These are phyloP conservation scores for Acacia pycnantha DNA, from an alignment of 331 rosid species.

Conservation along the genomic window DNA sequence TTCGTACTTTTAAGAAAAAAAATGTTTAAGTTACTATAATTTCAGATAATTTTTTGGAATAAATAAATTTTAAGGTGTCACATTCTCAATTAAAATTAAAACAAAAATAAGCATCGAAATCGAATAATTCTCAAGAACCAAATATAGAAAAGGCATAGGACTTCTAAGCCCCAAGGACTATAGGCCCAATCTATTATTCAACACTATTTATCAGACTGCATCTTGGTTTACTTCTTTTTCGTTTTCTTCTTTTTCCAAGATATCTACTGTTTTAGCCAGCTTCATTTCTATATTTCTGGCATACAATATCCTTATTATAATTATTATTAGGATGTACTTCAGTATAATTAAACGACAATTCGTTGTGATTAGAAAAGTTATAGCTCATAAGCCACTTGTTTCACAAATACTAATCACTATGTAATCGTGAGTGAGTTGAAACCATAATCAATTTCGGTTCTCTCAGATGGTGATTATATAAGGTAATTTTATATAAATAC, in stretches of 20 bases:
- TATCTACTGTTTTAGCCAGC: not conserved
- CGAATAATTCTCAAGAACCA: not conserved
- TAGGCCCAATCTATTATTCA: not conserved
- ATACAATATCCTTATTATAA: not conserved
- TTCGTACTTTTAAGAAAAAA: not conserved
- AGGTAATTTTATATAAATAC: no score
- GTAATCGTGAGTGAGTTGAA: no score
- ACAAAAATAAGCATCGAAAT: not conserved
- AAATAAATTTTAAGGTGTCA: not conserved
- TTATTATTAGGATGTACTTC: not conserved
- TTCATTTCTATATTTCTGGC: not conserved
- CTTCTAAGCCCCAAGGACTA: not conserved
- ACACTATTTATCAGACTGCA: not conserved
- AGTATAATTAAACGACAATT: not conserved
- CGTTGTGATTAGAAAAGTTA: not conserved
- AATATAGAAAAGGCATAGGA: not conserved
- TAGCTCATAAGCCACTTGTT: not conserved
- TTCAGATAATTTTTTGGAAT: no score
- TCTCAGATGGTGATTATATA: no score
- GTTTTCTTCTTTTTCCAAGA: not conserved
- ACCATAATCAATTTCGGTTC: no score
- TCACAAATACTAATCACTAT: not conserved
- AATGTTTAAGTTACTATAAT: no score
- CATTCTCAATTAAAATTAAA: not conserved
- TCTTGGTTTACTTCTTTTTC: not conserved